Conservation (phyloP, 106 monocot species). For the Amphibolis antarctica region DNA sequence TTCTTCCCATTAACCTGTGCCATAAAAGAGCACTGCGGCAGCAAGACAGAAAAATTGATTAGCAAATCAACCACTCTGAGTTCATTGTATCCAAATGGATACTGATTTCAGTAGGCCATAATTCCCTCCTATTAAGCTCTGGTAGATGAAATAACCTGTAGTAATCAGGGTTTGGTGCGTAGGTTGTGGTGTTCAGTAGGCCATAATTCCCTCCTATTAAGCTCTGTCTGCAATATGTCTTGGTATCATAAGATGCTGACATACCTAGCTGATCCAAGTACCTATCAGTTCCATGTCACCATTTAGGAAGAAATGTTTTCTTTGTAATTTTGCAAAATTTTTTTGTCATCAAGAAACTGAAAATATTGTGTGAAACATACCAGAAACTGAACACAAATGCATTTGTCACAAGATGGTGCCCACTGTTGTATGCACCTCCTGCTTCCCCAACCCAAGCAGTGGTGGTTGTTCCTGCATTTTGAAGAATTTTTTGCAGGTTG, state of each 20-base stretch:
- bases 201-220: conserved; percentile 87
- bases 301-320: neutral
- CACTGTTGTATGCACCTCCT: conserved; percentile 88
- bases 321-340: neutral
- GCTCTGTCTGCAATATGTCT: conserved; percentile 75
- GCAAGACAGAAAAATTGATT: neutral
- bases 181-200: conserved; percentile 58
- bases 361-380: conserved; percentile 12
- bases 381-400: conserved; percentile 87
- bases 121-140: conserved; percentile 56
- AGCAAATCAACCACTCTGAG: neutral
- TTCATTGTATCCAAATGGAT: neutral
- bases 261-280: conserved; percentile 82
- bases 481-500: conserved; percentile 40
- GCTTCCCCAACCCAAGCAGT: conserved; percentile 84
- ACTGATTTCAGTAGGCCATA: conserved; percentile 34
- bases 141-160: conserved; percentile 37
- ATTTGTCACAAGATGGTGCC: conserved; percentile 60
- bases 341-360: too few species aligned
- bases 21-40: conserved; percentile 21
- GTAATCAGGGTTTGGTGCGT: conserved; percentile 77
- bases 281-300: conserved; percentile 19
- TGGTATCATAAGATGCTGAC: conserved; percentile 68
- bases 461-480: conserved; percentile 22
- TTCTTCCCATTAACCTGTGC: conserved; percentile 84